phyloP scores from a whole-genome alignment of 2,329 filamentous ascomycete genomes.

The Colletotrichum viniferum region DNA sequence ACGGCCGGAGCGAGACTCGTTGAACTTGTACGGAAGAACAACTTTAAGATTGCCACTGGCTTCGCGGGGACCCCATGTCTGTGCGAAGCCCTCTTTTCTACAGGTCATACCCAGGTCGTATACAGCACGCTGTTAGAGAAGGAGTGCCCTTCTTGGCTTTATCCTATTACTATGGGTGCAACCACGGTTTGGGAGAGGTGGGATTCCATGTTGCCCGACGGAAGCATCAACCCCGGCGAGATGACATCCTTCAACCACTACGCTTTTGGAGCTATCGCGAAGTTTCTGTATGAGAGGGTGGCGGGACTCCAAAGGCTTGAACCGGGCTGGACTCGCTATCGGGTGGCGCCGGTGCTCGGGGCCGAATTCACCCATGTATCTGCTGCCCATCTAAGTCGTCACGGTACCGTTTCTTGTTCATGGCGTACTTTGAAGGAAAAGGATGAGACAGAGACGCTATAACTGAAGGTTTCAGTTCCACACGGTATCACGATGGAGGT shows the following conservation, averaged over 20 bases:
- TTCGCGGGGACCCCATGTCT: slow-evolving; percentile 27
- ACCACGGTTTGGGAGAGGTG: slow-evolving; percentile 48
- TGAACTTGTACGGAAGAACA: slow-evolving; percentile 1
- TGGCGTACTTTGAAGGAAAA: not conserved
- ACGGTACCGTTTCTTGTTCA: not conserved
- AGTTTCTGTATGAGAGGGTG: slow-evolving; percentile 36
- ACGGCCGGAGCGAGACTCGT: not conserved
- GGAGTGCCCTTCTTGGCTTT: slow-evolving; percentile 40
- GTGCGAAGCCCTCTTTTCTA: slow-evolving; percentile 16
- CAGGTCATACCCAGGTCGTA: slow-evolving; percentile 20
- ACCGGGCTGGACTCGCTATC: slow-evolving; percentile 26
- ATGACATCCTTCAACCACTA: slow-evolving; percentile 50
- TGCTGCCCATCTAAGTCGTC: not conserved
- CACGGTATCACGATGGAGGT: slow-evolving; percentile 1
- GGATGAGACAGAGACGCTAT: not conserved
- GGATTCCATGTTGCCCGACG: slow-evolving; percentile 42
- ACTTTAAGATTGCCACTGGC: slow-evolving; percentile 22
- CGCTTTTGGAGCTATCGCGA: slow-evolving; percentile 40
- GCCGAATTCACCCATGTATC: not conserved
- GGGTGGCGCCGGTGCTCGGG: not conserved
- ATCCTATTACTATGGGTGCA: slow-evolving; percentile 40
- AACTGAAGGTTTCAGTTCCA: slow-evolving; percentile 3
- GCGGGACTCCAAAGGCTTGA: slow-evolving; percentile 26
- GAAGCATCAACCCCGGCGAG: slow-evolving; percentile 39
- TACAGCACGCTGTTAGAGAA: slow-evolving; percentile 42